phyloP scores from a whole-genome alignment of 75 land plant genomes.

The Adiantum capillusveneris region DNA sequence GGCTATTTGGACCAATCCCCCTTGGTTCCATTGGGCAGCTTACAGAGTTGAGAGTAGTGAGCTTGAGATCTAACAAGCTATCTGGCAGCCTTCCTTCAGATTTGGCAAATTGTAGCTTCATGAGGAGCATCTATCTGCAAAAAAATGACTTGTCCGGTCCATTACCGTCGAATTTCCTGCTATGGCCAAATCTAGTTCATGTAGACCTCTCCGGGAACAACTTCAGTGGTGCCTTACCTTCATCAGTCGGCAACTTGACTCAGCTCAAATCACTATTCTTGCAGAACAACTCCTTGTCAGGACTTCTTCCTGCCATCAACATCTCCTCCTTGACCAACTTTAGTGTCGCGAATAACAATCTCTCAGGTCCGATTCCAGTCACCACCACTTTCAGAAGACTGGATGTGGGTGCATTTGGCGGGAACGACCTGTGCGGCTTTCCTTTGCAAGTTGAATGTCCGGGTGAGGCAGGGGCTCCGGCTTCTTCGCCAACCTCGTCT shows the following conservation, averaged over 20 bases:
- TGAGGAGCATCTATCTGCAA: conserved; percentile 46
- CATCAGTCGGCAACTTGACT: conserved; percentile 38
- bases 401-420: neutral
- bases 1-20: conserved; percentile 62
- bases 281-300: conserved; percentile 42
- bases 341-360: conserved; percentile 1
- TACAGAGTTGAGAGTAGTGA: conserved; percentile 47
- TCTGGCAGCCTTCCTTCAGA: conserved; percentile 63
- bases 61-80: conserved; percentile 59
- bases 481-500: neutral
- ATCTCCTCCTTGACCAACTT: neutral
- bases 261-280: conserved; percentile 33
- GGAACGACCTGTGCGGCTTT: conserved; percentile 4
- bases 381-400: neutral
- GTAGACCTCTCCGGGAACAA: conserved; percentile 56
- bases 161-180: conserved; percentile 32
- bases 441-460: conserved; percentile 7
- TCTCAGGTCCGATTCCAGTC: neutral
- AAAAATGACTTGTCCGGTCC: conserved; percentile 43
- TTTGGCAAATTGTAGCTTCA: conserved; percentile 30
- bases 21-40: conserved; percentile 48
- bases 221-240: conserved; percentile 49
- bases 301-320: conserved; percentile 30
- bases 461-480: neutral
- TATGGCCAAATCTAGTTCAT: conserved; percentile 27